Evolutionary conservation across 441 rosid genomes (phyloP), one percentile per base, ranked within the genome.

Genomic region (Pelargonium myrrhifolium): DNA sequence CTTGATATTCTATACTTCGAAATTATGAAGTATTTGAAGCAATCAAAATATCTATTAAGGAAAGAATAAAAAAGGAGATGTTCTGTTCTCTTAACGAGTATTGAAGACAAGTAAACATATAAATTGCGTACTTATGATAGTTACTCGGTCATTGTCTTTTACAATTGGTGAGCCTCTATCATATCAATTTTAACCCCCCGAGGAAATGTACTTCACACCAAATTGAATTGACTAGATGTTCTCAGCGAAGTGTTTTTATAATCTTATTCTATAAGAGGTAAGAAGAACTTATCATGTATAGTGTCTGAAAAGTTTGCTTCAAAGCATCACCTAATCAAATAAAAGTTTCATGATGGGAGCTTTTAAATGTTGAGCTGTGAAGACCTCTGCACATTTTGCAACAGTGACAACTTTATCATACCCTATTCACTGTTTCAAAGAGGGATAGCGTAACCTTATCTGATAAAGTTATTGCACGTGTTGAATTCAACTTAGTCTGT

Each of bases 181-280:
- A 2, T n/a, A n/a, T n/a, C n/a, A n/a, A n/a, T n/a, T n/a, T n/a
- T n/a, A n/a, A n/a, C n/a, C n/a, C n/a, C n/a, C n/a, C n/a, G n/a
- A n/a, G n/a, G 70, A 71, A 72, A 72, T 70, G 9, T 66, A 35
- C 75, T 39, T 26, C 49, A 65, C 66, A 72, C 77, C 79, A 55
- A 62, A 70, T 31, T 65, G 70, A 73, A 77, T 56, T 78, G 74
- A 74, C 65, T 12, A 40, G 62, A 37, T 69, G 67, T 51, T 51
- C 58, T n/a, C n/a, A n/a, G n/a, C n/a, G n/a, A n/a, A n/a, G n/a
- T n/a, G n/a, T n/a, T n/a, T n/a, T n/a, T n/a, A n/a, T n/a, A n/a
- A n/a, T n/a, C n/a, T n/a, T 62, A 31, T 60, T 62, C 55, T 42
- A n/a, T 66, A 65, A 47, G 62, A 65, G 62, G 69, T 68, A 37